These are phyloP conservation scores for Camellia oleifera DNA, from an alignment of 179 eudicot genomes.

Conservation along the genomic window DNA sequence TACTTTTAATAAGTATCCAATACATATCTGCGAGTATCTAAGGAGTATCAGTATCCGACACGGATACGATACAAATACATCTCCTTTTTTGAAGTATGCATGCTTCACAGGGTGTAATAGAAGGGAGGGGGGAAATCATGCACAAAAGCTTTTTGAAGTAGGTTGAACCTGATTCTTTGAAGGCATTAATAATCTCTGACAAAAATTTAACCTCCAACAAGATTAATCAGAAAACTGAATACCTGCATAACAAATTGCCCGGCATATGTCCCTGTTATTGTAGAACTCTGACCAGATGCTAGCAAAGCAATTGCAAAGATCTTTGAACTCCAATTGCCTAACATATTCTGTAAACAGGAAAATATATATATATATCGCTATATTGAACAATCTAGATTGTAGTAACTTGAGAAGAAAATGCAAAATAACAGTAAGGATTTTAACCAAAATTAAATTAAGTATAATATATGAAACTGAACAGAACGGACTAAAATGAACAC, in stretches of 20 bases:
- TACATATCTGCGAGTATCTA: too few relatives aligned
- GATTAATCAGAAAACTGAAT: conserved; percentile 4
- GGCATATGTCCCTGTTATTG: conserved; percentile 98
- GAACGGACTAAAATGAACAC: conserved; percentile 3
- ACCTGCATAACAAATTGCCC: conserved; percentile 99
- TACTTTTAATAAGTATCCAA: too few relatives aligned
- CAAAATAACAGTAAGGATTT: not conserved
- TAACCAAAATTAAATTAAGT: not conserved
- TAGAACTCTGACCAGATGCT: conserved; percentile 99
- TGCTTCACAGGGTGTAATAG: too few relatives aligned
- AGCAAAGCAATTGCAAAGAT: conserved; percentile 90
- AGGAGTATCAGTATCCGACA: too few relatives aligned
- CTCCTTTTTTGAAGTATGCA: too few relatives aligned
- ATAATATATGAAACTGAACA: not conserved
- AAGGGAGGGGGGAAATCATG: not conserved
- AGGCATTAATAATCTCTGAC: not conserved
- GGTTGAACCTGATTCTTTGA: not conserved
- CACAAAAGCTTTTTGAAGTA: not conserved
- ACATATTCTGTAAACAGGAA: conserved; percentile 59
- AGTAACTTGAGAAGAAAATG: not conserved
- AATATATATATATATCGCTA: not conserved
- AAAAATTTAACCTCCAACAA: not conserved
- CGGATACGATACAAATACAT: too few relatives aligned
- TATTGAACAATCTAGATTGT: conserved; percentile 5
- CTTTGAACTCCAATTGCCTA: conserved; percentile 98